Base-by-base conservation (phyloP, 2,329 filamentous ascomycete species). In the Pleomassaria siparia region DNA sequence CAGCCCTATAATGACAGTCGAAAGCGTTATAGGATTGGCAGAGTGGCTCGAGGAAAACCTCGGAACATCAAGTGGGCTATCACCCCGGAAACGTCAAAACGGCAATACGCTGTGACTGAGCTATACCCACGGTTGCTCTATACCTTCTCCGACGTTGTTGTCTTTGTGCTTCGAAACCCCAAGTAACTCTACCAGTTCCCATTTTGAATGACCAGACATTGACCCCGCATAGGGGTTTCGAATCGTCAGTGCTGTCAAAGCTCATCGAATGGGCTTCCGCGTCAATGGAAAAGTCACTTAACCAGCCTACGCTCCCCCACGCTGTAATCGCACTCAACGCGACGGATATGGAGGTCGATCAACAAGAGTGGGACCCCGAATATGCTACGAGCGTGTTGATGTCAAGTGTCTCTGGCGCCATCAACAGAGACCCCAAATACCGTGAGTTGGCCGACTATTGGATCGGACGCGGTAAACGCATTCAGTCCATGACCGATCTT, bases 291-390 rank as follows among this genome's bases (percentile, higher is more conserved):
- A 79, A 74, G 49, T 79, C 78, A 0, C 71, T 76, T 35, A 82
- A 82, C 48, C 80, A 82, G 52, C 79, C 80, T 0, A 72, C 76
- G 2, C 69, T 82, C 2, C 79, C 80, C 2, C 77, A 81, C 55
- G 79, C 76, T 5, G 73, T 83, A 43, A 76, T 83, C 33, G 77
- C 76, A 0, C 64, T 82, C 28, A 81, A 81, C 56, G 73, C 72
- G 1, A 68, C 72, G 0, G 71, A 77, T 8, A 55, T 62, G 33
- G 63, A 64, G 30, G 63, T 74, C 3, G 63, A 74, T 26, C 60
- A 64, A n/a, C 53, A 63, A 7, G 65, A 72, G 37, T 81, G 77
- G 77, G 70, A 78, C 50, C 53, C 69, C 2, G 51, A 72, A 8
- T 57, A 49, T 10, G 70, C 74, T 6, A 80, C 76, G 1, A 50